Base-by-base conservation (phyloP, 306 rosid genomes). In the Vigna radiata region DNA sequence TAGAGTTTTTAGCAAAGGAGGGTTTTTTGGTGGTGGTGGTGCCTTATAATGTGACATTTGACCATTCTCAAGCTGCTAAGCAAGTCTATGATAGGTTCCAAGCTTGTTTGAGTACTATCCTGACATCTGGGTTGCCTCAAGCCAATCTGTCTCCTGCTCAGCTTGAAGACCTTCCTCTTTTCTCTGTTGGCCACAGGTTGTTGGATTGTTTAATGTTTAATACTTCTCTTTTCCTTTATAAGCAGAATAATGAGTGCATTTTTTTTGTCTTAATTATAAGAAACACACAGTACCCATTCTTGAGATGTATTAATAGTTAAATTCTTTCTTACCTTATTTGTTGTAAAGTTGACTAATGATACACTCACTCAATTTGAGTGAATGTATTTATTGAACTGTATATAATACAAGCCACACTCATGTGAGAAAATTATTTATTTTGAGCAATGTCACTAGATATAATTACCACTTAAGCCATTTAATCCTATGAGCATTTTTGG, bases 31-130 rank as follows among this genome's bases (percentile, higher is more conserved):
- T 95, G 7, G 76, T 95, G 59, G 82, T 84, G 60, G 97, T 95
- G 73, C 99, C 99, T 73, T 90, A 92, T 49, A 90, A 88, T 85
- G 97, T 92, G 83, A 95, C 97, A 11, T 95, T 95, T 85, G 92
- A 92, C 82, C 99, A 95, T 77, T 61, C 90, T 66, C 67, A 61
- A 74, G 97, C 96, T 79, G 64, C 97, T 50, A 84, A 83, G 21
- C 96, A 92, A 85, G 97, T 92, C 11, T 89, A 89, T 70, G 96
- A 92, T 61, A 86, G 90, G 76, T 92, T 95, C 82, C 81, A 92
- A 29, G 58, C 86, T 68, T 89, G 97, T 79, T 87, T 92, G 88
- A 83, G 88, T 71, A 69, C 88, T 62, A 59, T 95, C 68, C 85
- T 86, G 11, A 75, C 87, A 19, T 83, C 80, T 80, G 99, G 99